Evolutionary conservation across 495 filamentous ascomycete species (phyloP), one percentile per base, ranked within the genome.

Genomic region (Talaromyces adpressus): DNA sequence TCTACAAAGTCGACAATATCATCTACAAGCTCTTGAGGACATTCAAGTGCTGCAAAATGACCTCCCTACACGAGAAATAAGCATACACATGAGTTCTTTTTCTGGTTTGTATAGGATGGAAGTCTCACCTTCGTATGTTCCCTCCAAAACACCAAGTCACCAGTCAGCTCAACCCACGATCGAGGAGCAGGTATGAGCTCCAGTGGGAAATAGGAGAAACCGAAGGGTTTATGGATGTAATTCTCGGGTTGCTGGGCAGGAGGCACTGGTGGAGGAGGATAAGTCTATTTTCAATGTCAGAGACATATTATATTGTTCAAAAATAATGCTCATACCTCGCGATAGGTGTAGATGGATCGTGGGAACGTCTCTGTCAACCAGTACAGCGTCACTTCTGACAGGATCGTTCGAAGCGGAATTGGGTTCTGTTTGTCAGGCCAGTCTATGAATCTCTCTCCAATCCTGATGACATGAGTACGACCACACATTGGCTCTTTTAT

Each of bases 401-500:
- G 71, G 25, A 88, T 84, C 18, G 66, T 74, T 52, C 84, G 75
- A 2, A 84, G 65, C 4, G 82, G 77, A 5, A 67, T 57, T 8
- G 57, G 63, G 5, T 65, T 23, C 20, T 73, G 67, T 6, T 68
- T 65, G 62, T 87, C 84, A 11, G 75, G 72, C 85, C 85, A 87
- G 27, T 80, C 79, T 6, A 85, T 52, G 64, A 84, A 79, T 66
- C 87, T 87, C 68, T 87, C 85, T 11, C 82, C 84, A 60, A 86
- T 76, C 67, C 67, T 69, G 29, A 20, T 9, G 18, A 18, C 2
- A 2, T 49, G 16, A 49, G 45, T 20, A 49, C n/a, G 2, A 20
- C 45, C 45, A 7, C 8, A 20, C 11, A 18, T 49, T 49, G n/a
- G 11, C 18, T 57, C 6, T 20, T 34, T 27, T 29, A 12, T 32